These are phyloP conservation scores for Cocos nucifera DNA, from an alignment of 176 grass and related monocot species.

Conservation along the genomic window DNA sequence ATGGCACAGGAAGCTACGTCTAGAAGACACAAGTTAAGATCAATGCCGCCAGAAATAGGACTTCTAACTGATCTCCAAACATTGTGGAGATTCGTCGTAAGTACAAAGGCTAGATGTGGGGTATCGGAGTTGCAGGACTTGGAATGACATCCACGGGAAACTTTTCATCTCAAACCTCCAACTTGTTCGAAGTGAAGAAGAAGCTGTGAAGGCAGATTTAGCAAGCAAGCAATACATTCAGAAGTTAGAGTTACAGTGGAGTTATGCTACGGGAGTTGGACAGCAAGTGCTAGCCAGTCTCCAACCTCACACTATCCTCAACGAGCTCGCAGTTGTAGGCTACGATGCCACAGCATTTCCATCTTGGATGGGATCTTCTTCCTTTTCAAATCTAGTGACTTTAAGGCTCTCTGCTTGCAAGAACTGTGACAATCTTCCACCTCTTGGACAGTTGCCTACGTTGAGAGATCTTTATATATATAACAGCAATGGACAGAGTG, in stretches of 20 bases:
- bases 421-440: constrained; percentile 1
- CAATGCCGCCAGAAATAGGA: constrained; percentile 31
- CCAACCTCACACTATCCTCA: constrained; percentile 12
- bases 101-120: not conserved
- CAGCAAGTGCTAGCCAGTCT: constrained; percentile 14
- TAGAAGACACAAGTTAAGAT: constrained; percentile 3
- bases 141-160: constrained; percentile 24
- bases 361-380: constrained; percentile 13
- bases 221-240: constrained; percentile 23
- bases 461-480: constrained; percentile 14
- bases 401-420: constrained; percentile 10
- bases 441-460: constrained; percentile 19
- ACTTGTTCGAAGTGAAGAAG: constrained; percentile 11
- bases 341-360: constrained; percentile 4
- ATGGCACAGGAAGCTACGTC: not conserved
- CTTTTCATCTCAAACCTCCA: constrained; percentile 40
- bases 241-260: constrained; percentile 32
- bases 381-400: constrained; percentile 2
- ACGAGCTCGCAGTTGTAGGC: constrained; percentile 23
- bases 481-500: constrained; percentile 24
- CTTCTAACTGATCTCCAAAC: constrained; percentile 24
- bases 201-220: constrained; percentile 20
- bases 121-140: constrained; percentile 23
- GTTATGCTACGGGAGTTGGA: not conserved
- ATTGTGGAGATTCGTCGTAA: constrained; percentile 28